Conservation (phyloP, 225 moss, liverwort and hornwort species). For the Pseudoscleropodium purum region DNA sequence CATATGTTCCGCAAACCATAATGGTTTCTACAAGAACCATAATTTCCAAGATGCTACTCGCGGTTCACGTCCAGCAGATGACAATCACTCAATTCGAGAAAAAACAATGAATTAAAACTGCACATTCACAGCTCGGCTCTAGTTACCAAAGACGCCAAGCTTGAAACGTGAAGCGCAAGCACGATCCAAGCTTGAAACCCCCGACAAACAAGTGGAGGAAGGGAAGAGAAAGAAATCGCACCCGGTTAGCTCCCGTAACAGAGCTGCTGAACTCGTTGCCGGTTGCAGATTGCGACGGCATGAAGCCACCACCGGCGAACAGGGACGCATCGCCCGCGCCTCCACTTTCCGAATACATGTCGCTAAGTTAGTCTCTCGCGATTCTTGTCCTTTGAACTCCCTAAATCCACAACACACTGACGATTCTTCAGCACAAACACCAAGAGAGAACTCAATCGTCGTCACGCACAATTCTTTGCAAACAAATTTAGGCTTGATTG, state of each 20-base stretch:
- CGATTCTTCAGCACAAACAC: not conserved
- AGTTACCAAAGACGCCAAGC: not conserved
- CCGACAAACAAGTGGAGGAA: not conserved
- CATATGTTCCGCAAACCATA: not conserved
- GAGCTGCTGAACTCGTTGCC: conserved; percentile 34
- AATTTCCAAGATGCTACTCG: not conserved
- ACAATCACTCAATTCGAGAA: not conserved
- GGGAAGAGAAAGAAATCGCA: not conserved
- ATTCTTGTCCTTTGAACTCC: too few relatives aligned
- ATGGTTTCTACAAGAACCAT: not conserved
- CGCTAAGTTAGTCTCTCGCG: not conserved
- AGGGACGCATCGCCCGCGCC: conserved; percentile 59
- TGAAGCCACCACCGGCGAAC: conserved; percentile 89
- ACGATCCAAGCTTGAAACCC: not conserved
- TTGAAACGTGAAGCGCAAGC: not conserved
- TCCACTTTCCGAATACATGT: conserved; percentile 66
- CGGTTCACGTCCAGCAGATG: not conserved
- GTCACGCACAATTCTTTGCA: not conserved
- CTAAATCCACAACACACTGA: not conserved
- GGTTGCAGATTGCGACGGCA: conserved; percentile 65
- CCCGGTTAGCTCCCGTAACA: conserved; percentile 24
- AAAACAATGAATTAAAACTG: not conserved
- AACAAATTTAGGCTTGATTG: not conserved
- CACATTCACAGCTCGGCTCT: not conserved
- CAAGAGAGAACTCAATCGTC: not conserved